These are phyloP conservation scores for Hortiboletus flavorubellus DNA, from an alignment of 768 basidiomycete genomes.

Conservation along the genomic window DNA sequence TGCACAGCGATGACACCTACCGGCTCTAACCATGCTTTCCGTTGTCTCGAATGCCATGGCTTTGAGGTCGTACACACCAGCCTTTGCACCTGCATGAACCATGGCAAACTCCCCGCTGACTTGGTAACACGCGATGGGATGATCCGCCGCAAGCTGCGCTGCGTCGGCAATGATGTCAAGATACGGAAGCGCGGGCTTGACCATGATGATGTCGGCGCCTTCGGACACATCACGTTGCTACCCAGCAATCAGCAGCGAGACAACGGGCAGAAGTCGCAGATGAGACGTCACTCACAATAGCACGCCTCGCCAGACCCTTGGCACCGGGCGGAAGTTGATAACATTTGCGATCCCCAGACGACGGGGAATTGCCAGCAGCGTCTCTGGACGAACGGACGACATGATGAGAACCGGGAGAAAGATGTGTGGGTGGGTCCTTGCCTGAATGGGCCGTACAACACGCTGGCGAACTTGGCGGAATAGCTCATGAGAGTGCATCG, in stretches of 20 bases:
- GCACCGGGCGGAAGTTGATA: slow-evolving; percentile 93
- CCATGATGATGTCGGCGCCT: slow-evolving; percentile 99
- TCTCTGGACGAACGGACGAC: slow-evolving; percentile 51
- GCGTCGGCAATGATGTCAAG: slow-evolving; percentile 95
- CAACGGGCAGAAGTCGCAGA: not conserved
- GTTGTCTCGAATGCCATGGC: slow-evolving; percentile 93
- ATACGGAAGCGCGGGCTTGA: slow-evolving; percentile 95
- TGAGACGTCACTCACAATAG: slow-evolving; percentile 63
- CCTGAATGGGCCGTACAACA: slow-evolving; percentile 96
- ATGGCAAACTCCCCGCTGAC: slow-evolving; percentile 98
- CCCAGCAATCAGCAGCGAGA: slow-evolving; percentile 1
- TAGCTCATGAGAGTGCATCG: slow-evolving; percentile 94
- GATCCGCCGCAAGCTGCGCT: slow-evolving; percentile 72
- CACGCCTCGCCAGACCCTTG: slow-evolving; percentile 87
- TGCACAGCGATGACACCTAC: slow-evolving; percentile 39
- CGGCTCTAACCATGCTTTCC: slow-evolving; percentile 90
- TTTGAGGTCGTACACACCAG: slow-evolving; percentile 90
- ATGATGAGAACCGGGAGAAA: not conserved
- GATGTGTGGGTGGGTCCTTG: slow-evolving; percentile 31
- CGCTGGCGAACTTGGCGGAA: slow-evolving; percentile 95
- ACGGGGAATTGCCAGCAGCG: slow-evolving; percentile 94
- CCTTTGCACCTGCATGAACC: slow-evolving; percentile 89
- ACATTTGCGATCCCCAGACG: slow-evolving; percentile 95
- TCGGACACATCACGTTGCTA: slow-evolving; percentile 86
- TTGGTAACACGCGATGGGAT: slow-evolving; percentile 95